Conservation (phyloP, 371 early-diverging fungal species). For the Mucor saturninus region DNA sequence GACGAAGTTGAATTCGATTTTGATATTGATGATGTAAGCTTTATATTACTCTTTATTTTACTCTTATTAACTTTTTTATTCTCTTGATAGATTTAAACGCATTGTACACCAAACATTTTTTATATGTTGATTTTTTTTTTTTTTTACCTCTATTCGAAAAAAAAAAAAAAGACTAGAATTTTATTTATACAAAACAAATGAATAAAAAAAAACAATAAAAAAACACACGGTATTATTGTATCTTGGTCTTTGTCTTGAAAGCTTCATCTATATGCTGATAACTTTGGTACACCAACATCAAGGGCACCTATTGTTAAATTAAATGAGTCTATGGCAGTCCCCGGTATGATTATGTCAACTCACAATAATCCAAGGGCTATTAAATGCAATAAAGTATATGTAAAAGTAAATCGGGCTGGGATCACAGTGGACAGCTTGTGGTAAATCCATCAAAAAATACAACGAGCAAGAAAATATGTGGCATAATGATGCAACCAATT, state of each 20-base stretch:
- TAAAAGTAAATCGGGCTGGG: conserved; percentile 50
- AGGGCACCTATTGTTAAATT: conserved; percentile 17
- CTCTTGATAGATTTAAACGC: conserved; percentile 16
- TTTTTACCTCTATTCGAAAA: neutral
- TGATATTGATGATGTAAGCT: conserved; percentile 86
- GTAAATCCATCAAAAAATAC: conserved; percentile 46
- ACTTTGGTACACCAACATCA: conserved; percentile 13
- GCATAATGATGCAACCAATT: conserved; percentile 61
- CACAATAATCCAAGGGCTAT: conserved; percentile 52
- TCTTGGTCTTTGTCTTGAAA: conserved; percentile 1
- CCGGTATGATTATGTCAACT: conserved; percentile 1
- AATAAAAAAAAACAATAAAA: conserved; percentile 14
- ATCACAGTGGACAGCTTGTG: conserved; percentile 37
- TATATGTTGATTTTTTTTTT: conserved; percentile 6
- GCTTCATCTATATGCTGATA: conserved; percentile 2
- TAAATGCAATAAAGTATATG: conserved; percentile 49
- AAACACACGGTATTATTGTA: neutral
- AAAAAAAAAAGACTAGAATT: conserved; percentile 5
- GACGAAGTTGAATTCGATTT: conserved; percentile 91
- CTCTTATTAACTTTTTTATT: neutral
- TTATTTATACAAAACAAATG: conserved; percentile 7
- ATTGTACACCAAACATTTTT: neutral
- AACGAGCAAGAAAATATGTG: conserved; percentile 43
- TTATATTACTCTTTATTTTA: neutral
- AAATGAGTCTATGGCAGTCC: neutral